These are phyloP conservation scores for Ascodesmis nigricans DNA, from an alignment of 495 filamentous ascomycete species.

Conservation along the genomic window DNA sequence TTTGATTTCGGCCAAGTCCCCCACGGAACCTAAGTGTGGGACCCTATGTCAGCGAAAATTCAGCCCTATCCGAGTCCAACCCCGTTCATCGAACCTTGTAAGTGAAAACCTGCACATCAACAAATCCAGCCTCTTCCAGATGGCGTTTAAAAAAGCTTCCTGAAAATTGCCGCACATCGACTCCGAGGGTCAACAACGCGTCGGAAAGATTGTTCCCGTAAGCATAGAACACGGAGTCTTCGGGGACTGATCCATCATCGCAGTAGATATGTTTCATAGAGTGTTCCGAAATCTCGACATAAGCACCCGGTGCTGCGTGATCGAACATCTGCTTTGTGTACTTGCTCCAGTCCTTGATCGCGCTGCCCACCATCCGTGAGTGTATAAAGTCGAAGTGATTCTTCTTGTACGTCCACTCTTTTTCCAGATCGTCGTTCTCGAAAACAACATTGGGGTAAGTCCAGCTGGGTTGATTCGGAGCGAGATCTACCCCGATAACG, in stretches of 20 bases:
- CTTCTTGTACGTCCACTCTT: conserved; percentile 29
- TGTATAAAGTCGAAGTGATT: conserved; percentile 43
- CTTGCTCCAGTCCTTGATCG: conserved; percentile 34
- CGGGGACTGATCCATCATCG: conserved; percentile 1
- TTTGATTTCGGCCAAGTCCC: too few relatives aligned
- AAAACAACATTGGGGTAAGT: conserved; percentile 35
- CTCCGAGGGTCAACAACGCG: too few relatives aligned
- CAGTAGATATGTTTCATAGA: conserved; percentile 1
- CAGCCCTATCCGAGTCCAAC: too few relatives aligned
- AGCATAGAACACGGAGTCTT: too few relatives aligned
- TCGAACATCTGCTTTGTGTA: conserved; percentile 27
- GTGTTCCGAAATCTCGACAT: conserved; percentile 36
- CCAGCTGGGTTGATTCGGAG: conserved; percentile 36
- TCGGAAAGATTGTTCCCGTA: too few relatives aligned
- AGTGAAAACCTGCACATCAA: too few relatives aligned
- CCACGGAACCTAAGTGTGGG: too few relatives aligned
- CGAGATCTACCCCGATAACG: conserved; percentile 40
- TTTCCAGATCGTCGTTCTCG: conserved; percentile 42
- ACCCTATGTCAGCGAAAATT: too few relatives aligned
- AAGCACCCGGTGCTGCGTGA: conserved; percentile 41
- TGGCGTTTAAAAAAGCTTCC: too few relatives aligned
- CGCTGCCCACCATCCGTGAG: conserved; percentile 31
- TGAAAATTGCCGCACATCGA: too few relatives aligned
- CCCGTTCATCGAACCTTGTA: too few relatives aligned
- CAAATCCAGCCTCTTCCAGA: too few relatives aligned